phyloP scores from a whole-genome alignment of 768 basidiomycete species.

The Trametes coccinea region DNA sequence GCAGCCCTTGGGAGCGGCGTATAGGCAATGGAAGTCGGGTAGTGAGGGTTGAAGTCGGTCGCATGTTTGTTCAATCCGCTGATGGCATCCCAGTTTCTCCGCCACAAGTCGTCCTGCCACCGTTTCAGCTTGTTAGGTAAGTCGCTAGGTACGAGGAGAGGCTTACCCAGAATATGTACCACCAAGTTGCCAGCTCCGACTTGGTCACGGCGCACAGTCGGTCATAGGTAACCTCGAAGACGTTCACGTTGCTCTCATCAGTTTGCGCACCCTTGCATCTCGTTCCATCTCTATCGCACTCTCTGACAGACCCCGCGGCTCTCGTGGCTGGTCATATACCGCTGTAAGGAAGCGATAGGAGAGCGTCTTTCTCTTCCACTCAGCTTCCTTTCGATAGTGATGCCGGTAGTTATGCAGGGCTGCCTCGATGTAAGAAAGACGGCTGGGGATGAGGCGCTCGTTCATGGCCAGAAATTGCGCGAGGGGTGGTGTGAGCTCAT shows the following conservation, averaged over 20 bases:
- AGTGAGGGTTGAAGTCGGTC: slow-evolving; percentile 70
- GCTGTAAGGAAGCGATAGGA: slow-evolving; percentile 62
- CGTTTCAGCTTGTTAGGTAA: background rate
- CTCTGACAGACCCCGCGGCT: slow-evolving; percentile 44
- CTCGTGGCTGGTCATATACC: slow-evolving; percentile 58
- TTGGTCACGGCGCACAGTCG: slow-evolving; percentile 51
- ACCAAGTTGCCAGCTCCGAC: slow-evolving; percentile 61
- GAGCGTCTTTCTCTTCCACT: slow-evolving; percentile 53
- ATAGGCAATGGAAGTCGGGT: slow-evolving; percentile 71
- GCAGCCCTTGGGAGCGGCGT: slow-evolving; percentile 63
- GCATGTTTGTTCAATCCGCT: slow-evolving; percentile 47
- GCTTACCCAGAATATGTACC: slow-evolving; percentile 76
- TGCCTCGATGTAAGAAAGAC: slow-evolving; percentile 46
- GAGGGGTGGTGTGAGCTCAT: slow-evolving; percentile 59
- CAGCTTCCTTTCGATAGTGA: slow-evolving; percentile 48
- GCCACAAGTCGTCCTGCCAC: slow-evolving; percentile 73
- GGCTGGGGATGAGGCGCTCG: slow-evolving; percentile 46
- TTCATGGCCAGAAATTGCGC: slow-evolving; percentile 66
- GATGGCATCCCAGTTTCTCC: slow-evolving; percentile 64
- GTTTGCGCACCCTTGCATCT: slow-evolving; percentile 54
- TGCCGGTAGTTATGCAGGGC: slow-evolving; percentile 52
- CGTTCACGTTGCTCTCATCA: slow-evolving; percentile 49
- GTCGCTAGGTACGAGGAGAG: background rate
- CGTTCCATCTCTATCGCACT: slow-evolving; percentile 50
- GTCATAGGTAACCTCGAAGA: slow-evolving; percentile 52